Base-by-base conservation (phyloP, 139 green algal species). In the Pseudopediastrum boryanum region DNA sequence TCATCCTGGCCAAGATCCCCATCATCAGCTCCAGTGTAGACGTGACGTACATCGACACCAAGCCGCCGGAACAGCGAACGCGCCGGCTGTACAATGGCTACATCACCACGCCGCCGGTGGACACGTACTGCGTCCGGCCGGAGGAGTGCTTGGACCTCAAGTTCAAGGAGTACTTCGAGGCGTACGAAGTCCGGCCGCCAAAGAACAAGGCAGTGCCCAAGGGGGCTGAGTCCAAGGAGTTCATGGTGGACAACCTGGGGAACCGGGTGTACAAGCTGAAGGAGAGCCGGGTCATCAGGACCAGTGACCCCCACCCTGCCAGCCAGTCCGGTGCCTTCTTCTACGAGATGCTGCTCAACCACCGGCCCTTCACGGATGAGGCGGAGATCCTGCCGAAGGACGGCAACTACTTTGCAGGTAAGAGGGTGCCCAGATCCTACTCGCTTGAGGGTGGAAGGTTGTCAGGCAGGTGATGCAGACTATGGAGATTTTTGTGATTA, bases 31-130 rank as follows among this genome's bases (percentile, higher is more conserved):
- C 2, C 42, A 43, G 33, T 35, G 13, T 62, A 6, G 41, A 35
- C 29, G 67, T 75, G n/a, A 75, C 41, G 2, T 75, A 44, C n/a
- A 27, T 75, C 5, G 67, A 75, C 42, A 61, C 41, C 6, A 8
- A 19, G 12, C 67, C 67, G 0, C 67, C 67, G 10, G 7, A 19
- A 39, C 7, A 31, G 63, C 38, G 63, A 38, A 71, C 38, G 31
- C 42, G 33, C 13, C 63, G 63, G 52, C 6, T 62, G 3, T 62
- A n/a, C 52, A 5, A 4, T 62, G 52, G 52, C 4, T n/a, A 62
- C 6, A 25, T 62, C 9, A 35, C 2, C 3, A 25, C 13, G 7
- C 16, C 63, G 21, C 38, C 62, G 23, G 31, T 70, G 6, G 23
- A 35, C 4, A 50, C 62, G 27, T 70, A 70, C 62, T 44, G 27